phyloP scores from a whole-genome alignment of 441 rosid genomes.

The Populus hybrid region DNA sequence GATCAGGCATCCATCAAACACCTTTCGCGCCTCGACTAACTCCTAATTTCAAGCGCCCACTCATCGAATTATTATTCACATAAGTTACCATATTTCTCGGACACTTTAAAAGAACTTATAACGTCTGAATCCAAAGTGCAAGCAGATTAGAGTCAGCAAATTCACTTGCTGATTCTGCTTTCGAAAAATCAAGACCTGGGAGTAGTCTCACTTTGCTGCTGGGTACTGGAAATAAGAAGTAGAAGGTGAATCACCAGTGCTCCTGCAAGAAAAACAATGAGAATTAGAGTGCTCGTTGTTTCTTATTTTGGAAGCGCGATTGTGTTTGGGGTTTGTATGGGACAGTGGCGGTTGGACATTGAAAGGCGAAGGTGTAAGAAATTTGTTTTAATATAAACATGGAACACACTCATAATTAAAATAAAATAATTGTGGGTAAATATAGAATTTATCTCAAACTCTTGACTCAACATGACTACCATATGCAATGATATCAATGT shows the following conservation, averaged over 20 bases:
- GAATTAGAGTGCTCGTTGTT: neutral
- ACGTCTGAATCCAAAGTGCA: slow-evolving; percentile 61
- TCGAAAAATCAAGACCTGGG: slow-evolving; percentile 16
- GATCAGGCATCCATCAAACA: slow-evolving; percentile 66
- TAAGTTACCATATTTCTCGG: slow-evolving; percentile 36
- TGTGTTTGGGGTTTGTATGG: neutral
- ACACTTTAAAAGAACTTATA: slow-evolving; percentile 43
- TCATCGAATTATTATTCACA: slow-evolving; percentile 57
- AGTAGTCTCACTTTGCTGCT: neutral
- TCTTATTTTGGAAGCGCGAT: slow-evolving; percentile 12
- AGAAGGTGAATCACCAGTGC: neutral
- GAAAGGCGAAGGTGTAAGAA: slow-evolving; percentile 9
- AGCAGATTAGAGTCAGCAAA: slow-evolving; percentile 32
- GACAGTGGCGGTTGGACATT: slow-evolving; percentile 12
- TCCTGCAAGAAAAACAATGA: slow-evolving; percentile 16
- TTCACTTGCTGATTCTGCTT: slow-evolving; percentile 14
- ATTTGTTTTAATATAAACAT: no score
- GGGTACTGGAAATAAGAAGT: slow-evolving; percentile 4
- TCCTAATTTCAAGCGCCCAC: slow-evolving; percentile 37
- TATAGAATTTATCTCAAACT: no score
- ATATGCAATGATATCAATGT: no score
- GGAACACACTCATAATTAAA: no score
- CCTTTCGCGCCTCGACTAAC: slow-evolving; percentile 51
- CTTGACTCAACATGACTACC: no score
- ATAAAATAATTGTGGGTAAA: no score